Percentiles rank a stretch among this genome's conserved stretches.
Conservation (phyloP, 306 rosid species). For the Mucuna pruriens region DNA sequence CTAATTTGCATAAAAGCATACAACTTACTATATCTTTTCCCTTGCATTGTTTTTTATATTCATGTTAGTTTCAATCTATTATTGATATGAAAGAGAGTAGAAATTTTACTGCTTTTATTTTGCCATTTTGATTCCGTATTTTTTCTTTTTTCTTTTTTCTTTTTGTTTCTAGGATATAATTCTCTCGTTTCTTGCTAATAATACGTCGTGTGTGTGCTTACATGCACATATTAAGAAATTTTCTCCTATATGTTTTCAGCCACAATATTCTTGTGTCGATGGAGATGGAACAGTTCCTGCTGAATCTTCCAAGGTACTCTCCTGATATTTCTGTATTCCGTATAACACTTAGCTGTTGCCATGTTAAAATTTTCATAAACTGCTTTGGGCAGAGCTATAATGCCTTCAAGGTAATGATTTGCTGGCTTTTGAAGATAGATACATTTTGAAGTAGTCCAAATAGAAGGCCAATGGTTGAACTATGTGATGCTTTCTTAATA, state of each 20-base stretch:
- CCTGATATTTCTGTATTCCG: slow-evolving; percentile 35
- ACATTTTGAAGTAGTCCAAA: slow-evolving; percentile 1
- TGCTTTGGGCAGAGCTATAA: slow-evolving; percentile 5
- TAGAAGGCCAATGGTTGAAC: slow-evolving; percentile 24
- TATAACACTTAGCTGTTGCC: slow-evolving; percentile 10
- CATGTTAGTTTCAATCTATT: slow-evolving; percentile 5
- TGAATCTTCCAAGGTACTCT: slow-evolving; percentile 83
- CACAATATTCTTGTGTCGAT: slow-evolving; percentile 76
- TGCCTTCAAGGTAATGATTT: slow-evolving; percentile 11
- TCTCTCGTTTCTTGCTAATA: slow-evolving; percentile 4
- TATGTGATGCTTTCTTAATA: background rate
- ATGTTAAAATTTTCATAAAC: slow-evolving; percentile 8
- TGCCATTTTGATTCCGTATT: slow-evolving; percentile 17
- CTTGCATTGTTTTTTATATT: slow-evolving; percentile 2
- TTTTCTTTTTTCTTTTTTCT: background rate
- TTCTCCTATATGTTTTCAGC: slow-evolving; percentile 55
- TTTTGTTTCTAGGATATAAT: slow-evolving; percentile 1
- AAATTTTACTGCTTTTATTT: background rate
- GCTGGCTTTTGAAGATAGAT: background rate
- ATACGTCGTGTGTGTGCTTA: background rate
- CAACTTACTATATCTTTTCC: background rate
- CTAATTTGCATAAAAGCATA: too few relatives aligned
- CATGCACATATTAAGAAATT: slow-evolving; percentile 1
- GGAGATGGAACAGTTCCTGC: slow-evolving; percentile 96
- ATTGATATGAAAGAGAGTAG: background rate